These are phyloP conservation scores for Ulota crispa DNA, from an alignment of 225 moss, liverwort and hornwort species.

Conservation along the genomic window DNA sequence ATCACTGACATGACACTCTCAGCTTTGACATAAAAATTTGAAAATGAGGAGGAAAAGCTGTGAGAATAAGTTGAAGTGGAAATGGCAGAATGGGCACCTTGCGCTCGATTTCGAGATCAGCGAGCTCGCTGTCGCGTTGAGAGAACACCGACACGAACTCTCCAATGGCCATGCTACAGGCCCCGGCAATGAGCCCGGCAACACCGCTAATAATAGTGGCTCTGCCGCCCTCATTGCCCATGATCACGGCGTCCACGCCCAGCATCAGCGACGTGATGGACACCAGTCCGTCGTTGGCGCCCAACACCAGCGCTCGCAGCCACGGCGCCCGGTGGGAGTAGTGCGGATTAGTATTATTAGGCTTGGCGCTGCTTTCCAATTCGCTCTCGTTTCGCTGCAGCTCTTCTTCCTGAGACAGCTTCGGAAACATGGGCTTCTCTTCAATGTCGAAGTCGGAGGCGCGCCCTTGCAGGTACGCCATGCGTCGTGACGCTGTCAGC, in stretches of 20 bases:
- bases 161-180: slow-evolving; percentile 71
- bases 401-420: not conserved
- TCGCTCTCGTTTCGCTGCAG: not conserved
- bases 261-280: slow-evolving; percentile 64
- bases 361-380: slow-evolving; percentile 1
- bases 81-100: not conserved
- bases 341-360: slow-evolving; percentile 38
- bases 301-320: slow-evolving; percentile 62
- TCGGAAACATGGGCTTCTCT: slow-evolving; percentile 35
- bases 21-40: too few species aligned
- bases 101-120: slow-evolving; percentile 83
- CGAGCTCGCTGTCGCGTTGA: slow-evolving; percentile 83
- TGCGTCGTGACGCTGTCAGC: slow-evolving; percentile 42
- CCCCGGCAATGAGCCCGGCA: slow-evolving; percentile 61
- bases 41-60: too few species aligned
- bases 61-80: too few species aligned
- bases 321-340: slow-evolving; percentile 64
- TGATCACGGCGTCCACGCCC: slow-evolving; percentile 57
- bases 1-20: too few species aligned
- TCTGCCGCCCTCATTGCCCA: slow-evolving; percentile 17
- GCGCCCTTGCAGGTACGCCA: slow-evolving; percentile 33
- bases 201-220: slow-evolving; percentile 48
- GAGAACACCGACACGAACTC: slow-evolving; percentile 76
- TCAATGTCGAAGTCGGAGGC: slow-evolving; percentile 44
- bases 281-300: slow-evolving; percentile 67